Percentiles rank a stretch among this genome's conserved stretches.
Evolutionary conservation across 1,139 yeast species (phyloP).

Genomic region (Kodamaea fungicola): DNA sequence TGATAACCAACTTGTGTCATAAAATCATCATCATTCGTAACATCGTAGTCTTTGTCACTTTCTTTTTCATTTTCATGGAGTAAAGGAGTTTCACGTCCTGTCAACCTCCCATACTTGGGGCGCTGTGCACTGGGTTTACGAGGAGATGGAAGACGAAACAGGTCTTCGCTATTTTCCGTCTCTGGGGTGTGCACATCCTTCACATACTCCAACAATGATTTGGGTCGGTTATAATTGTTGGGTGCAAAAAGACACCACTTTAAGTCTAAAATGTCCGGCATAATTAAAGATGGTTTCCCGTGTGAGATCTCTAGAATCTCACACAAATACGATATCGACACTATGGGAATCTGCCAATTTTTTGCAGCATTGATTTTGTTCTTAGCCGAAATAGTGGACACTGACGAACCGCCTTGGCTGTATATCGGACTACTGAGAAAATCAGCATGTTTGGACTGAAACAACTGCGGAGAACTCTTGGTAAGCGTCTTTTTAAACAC

Average conservation of each 20-base stretch:
- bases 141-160: conserved; percentile 38
- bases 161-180: conserved; percentile 2
- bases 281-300: conserved; percentile 14
- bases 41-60: conserved; percentile 15
- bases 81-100: conserved; percentile 15
- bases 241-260: conserved; percentile 57
- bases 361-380: conserved; percentile 57
- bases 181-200: conserved; percentile 12
- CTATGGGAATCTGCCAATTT: conserved; percentile 54
- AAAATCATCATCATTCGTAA: conserved; percentile 21
- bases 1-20: conserved; percentile 33
- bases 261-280: conserved; percentile 38
- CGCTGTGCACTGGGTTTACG: conserved; percentile 24
- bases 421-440: conserved; percentile 35
- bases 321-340: conserved; percentile 52
- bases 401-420: conserved; percentile 26
- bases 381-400: conserved; percentile 43
- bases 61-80: neutral
- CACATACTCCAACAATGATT: conserved; percentile 33
- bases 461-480: conserved; percentile 38
- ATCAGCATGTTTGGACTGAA: conserved; percentile 33
- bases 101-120: conserved; percentile 35
- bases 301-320: conserved; percentile 29
- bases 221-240: conserved; percentile 18
- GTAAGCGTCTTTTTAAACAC: conserved; percentile 35